Evolutionary conservation across 2,329 filamentous ascomycete species (phyloP).

Genomic region (Penicillium sp.): DNA sequence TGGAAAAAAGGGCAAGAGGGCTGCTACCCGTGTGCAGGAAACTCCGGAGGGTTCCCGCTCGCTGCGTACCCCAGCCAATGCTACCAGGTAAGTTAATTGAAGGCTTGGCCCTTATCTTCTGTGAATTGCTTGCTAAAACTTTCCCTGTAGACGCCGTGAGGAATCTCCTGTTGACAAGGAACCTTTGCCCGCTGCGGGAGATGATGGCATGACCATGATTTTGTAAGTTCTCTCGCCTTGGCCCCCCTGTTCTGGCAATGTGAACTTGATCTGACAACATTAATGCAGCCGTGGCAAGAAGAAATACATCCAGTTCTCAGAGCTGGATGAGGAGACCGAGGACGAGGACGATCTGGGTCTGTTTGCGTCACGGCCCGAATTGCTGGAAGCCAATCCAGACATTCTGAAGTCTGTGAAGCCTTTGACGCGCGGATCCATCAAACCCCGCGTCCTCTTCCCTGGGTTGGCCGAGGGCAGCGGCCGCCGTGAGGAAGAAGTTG

Average conservation of each 20-base stretch:
- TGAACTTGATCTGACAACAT: constrained; percentile 1
- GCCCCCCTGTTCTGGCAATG: constrained; percentile 27
- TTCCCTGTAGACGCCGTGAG: neutral
- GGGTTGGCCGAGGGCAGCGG: constrained; percentile 33
- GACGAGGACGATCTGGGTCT: constrained; percentile 48
- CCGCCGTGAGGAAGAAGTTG: constrained; percentile 51
- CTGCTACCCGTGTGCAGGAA: neutral
- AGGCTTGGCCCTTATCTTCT: neutral
- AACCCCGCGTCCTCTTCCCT: constrained; percentile 62
- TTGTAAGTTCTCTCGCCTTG: constrained; percentile 55
- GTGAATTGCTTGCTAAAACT: neutral
- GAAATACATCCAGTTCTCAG: constrained; percentile 55
- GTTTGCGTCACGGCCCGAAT: constrained; percentile 41
- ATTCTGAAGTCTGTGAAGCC: constrained; percentile 43
- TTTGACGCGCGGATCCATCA: constrained; percentile 59
- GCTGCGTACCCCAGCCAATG: neutral
- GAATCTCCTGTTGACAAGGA: neutral
- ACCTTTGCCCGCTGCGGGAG: constrained; percentile 35
- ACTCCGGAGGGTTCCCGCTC: neutral
- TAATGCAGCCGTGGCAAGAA: constrained; percentile 60
- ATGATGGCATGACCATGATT: constrained; percentile 61
- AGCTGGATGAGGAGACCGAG: constrained; percentile 43
- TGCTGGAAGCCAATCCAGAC: constrained; percentile 32
- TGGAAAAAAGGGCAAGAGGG: neutral
- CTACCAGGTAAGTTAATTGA: neutral